Base-by-base conservation (phyloP, 805 yeast genomes). In the Candida schatavii region DNA sequence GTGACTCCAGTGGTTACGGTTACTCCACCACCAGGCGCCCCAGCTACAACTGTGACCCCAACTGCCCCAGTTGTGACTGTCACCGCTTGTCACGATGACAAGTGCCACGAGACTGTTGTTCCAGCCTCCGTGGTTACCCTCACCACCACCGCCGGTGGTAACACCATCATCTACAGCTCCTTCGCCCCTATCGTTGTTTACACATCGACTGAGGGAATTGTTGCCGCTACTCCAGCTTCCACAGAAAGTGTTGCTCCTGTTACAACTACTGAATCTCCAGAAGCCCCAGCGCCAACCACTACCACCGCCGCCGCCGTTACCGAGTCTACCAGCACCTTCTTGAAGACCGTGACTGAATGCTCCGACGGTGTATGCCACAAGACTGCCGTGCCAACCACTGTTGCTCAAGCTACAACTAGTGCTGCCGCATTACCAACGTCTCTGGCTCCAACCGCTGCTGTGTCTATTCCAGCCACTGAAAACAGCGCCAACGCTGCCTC, bases 401-500 rank as follows among this genome's bases (percentile, higher is more conserved):
- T 34, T 27, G 40, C 27, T 37, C 17, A 32, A 20, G 29, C 35
- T 25, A 33, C 37, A 29, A 45, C 48, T 25, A 44, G 27, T 39
- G 30, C 15, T 25, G 39, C 36, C 35, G 57, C 49, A 18, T 43
- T 45, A 19, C 32, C 47, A 30, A 29, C 23, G 32, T 41, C 35
- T 36, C 7, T 23, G 7, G 27, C 27, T 11, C 27, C 27, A 23
- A 23, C 27, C 11, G 27, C 27, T 11, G 46, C 43, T 30, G 19
- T 35, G 48, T 28, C 36, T 21, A 26, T 42, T 43, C 47, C 49
- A 47, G 43, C 47, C 48, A 23, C 55, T 18, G 26, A 13, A 5
- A 36, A 36, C 32, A 63, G 57, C 43, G 61, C 52, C 33, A 63
- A 54, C 44, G 42, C 45, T 40, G 47, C 43, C 35, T 37, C 43